These are phyloP conservation scores for Tephrocybe rancida DNA, from an alignment of 768 basidiomycete genomes.

Conservation along the genomic window DNA sequence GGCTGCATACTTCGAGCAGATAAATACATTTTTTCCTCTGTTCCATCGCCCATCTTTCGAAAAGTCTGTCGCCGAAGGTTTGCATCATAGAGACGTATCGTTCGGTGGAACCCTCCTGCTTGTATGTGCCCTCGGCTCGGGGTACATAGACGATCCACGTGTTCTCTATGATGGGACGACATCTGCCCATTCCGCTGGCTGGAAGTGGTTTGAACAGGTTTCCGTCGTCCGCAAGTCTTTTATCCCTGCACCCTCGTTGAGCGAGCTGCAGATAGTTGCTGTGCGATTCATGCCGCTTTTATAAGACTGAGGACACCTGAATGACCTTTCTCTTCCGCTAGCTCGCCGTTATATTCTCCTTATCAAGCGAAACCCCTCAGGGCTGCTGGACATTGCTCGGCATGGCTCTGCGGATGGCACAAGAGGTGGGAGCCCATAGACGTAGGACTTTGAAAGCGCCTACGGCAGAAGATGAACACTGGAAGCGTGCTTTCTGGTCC, in stretches of 20 bases:
- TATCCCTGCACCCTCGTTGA: slow-evolving; percentile 58
- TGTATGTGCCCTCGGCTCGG: slow-evolving; percentile 68
- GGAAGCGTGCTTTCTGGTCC: slow-evolving; percentile 72
- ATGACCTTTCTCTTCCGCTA: slow-evolving; percentile 21
- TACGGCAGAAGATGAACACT: slow-evolving; percentile 66
- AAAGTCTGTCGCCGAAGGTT: slow-evolving; percentile 42
- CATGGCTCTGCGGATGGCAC: slow-evolving; percentile 67
- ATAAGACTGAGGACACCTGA: background rate
- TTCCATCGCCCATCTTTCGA: slow-evolving; percentile 77
- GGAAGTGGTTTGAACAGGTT: slow-evolving; percentile 70
- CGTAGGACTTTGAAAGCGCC: slow-evolving; percentile 33
- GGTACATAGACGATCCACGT: slow-evolving; percentile 63
- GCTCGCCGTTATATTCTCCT: slow-evolving; percentile 51
- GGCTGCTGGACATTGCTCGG: slow-evolving; percentile 67
- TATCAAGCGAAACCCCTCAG: slow-evolving; percentile 50
- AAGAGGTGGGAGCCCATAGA: slow-evolving; percentile 76
- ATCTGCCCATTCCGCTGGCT: slow-evolving; percentile 51
- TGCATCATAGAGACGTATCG: slow-evolving; percentile 49
- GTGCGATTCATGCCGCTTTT: slow-evolving; percentile 35
- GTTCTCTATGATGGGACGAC: slow-evolving; percentile 49
- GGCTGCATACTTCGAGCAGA: slow-evolving; percentile 62
- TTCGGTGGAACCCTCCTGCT: slow-evolving; percentile 59
- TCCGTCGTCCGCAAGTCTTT: slow-evolving; percentile 62
- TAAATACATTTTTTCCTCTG: slow-evolving; percentile 62
- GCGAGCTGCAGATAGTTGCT: slow-evolving; percentile 73